Evolutionary conservation across 129 eudicot genomes (phyloP).

Genomic region (Rutidosis leptorrhynchoides): DNA sequence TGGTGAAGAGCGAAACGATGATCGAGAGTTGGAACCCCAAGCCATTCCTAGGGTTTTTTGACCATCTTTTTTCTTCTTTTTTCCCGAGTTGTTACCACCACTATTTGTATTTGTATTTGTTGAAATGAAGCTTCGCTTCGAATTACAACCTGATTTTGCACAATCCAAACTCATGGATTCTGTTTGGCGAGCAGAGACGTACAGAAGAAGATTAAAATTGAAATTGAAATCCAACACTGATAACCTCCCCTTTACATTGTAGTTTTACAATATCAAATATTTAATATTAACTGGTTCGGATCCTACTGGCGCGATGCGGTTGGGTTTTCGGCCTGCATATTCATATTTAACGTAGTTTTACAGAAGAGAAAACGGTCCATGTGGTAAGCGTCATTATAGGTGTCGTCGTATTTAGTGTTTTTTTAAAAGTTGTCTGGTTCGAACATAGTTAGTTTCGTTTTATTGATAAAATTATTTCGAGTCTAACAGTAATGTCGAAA

Average conservation of each 20-base stretch:
- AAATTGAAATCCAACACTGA: neutral
- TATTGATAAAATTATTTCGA: no score
- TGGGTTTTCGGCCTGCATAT: no score
- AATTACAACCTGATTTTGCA: constrained; percentile 41
- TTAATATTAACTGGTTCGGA: no score
- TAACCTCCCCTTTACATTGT: neutral
- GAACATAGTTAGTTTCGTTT: no score
- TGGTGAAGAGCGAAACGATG: constrained; percentile 62
- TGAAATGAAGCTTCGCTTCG: constrained; percentile 62
- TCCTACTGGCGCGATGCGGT: no score
- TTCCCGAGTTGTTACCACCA: constrained; percentile 33
- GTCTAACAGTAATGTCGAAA: no score
- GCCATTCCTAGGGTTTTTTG: constrained; percentile 97
- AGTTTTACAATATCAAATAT: no score
- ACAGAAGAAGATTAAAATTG: neutral
- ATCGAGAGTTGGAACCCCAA: constrained; percentile 81
- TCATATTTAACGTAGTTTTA: no score
- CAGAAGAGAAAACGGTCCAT: no score
- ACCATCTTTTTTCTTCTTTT: constrained; percentile 36
- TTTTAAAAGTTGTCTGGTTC: no score
- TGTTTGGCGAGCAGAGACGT: constrained; percentile 25
- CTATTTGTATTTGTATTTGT: constrained; percentile 27
- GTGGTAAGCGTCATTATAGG: no score
- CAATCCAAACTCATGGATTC: constrained; percentile 44
- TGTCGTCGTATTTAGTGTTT: no score